phyloP scores from a whole-genome alignment of 306 rosid genomes.

The Rosa multiflora region DNA sequence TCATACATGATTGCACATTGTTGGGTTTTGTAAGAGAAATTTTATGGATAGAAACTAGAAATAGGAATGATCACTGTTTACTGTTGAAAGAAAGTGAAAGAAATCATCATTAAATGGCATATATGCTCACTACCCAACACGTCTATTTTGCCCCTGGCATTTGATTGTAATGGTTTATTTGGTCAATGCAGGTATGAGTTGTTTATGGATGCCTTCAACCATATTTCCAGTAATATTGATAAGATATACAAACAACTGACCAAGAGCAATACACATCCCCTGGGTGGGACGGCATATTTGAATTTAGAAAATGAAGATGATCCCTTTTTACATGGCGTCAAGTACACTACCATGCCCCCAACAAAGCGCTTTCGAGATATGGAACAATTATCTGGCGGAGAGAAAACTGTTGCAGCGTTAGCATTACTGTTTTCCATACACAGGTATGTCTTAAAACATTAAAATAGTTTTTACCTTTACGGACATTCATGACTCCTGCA shows the following conservation, averaged over 20 bases:
- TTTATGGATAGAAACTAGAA: constrained; percentile 8
- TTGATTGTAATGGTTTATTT: constrained; percentile 20
- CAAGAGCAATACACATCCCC: constrained; percentile 83
- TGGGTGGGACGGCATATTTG: constrained; percentile 90
- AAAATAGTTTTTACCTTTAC: neutral
- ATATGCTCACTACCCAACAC: neutral
- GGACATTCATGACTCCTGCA: accelerated
- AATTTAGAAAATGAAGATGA: constrained; percentile 97
- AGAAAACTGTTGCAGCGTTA: constrained; percentile 95
- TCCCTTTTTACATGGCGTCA: constrained; percentile 92
- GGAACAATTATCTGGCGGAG: constrained; percentile 98
- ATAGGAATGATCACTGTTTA: neutral
- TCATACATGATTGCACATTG: neutral
- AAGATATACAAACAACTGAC: constrained; percentile 94
- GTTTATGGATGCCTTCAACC: constrained; percentile 94
- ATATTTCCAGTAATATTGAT: constrained; percentile 76
- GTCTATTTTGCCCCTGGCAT: neutral
- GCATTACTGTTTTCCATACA: constrained; percentile 95
- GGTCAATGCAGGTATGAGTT: constrained; percentile 60
- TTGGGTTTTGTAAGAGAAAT: neutral
- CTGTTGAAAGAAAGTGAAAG: neutral
- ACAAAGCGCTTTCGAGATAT: constrained; percentile 98
- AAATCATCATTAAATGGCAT: neutral
- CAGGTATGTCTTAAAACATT: constrained; percentile 47
- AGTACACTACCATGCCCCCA: constrained; percentile 99